Evolutionary conservation across 2,329 filamentous ascomycete genomes (phyloP), one percentile per base, ranked within the genome.

Genomic region (Septoria petroselini): DNA sequence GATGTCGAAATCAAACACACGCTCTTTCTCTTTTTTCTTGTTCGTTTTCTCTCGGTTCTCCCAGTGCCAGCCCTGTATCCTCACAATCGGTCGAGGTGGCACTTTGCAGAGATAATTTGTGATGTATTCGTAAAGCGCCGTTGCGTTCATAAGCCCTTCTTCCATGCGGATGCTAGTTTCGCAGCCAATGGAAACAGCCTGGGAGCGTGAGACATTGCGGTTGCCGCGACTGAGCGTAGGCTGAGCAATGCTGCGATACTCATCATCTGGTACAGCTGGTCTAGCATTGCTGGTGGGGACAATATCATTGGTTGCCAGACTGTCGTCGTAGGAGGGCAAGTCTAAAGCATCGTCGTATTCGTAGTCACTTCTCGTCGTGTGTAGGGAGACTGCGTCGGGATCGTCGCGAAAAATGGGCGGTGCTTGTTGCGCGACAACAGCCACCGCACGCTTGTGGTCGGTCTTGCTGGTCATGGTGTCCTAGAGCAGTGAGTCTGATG

Each of bases 161-260:
- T 65, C 60, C 57, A 65, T 65, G 14, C 62, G 61, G 23, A 61
- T 57, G 14, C 58, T 59, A 5, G 55, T 60, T 29, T 62, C 61
- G 30, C 37, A 43, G 33, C 55, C 54, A 3, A 54, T 49, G 9
- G 41, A 42, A 4, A 51, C 48, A 25, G 25, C 38, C 5, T 48
- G 52, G 14, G 53, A 50, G 41, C 35, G 25, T 19, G 54, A 54
- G 46, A 33, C 40, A 18, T 43, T 19, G 41, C 48, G 48, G 14
- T 52, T 49, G 7, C 31, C 25, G 25, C 45, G 43, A 23, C 27
- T 39, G 7, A 49, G 38, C 12, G 44, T 45, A 4, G 51, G 48
- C n/a, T 47, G 48, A 5, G 53, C 19, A 25, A 61, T 58, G 39
- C 45, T 42, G 15, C 35, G 43, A 41, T 62, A 61, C 29, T 51